phyloP scores from a whole-genome alignment of 805 yeast species.

The Lipomyces yamanashiensis region DNA sequence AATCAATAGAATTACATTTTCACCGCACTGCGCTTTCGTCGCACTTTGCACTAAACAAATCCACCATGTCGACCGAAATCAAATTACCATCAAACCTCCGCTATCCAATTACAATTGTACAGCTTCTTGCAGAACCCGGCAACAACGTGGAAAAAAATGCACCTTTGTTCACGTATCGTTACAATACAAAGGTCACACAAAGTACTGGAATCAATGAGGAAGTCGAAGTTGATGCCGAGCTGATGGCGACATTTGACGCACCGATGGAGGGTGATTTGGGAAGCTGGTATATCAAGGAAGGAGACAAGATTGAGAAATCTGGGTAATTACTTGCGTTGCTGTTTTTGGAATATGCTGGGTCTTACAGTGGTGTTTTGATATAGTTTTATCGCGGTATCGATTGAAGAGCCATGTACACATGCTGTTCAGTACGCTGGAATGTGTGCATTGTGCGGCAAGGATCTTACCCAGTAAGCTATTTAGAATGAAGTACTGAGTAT shows the following conservation, averaged over 20 bases:
- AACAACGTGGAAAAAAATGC: conserved; percentile 56
- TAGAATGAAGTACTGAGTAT: too few relatives aligned
- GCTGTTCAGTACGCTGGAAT: conserved; percentile 92
- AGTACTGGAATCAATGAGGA: conserved; percentile 47
- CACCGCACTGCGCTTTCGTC: background rate
- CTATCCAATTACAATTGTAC: conserved; percentile 68
- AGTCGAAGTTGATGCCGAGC: conserved; percentile 45
- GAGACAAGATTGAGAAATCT: conserved; percentile 59
- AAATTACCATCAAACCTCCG: conserved; percentile 65
- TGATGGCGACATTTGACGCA: conserved; percentile 64
- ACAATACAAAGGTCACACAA: conserved; percentile 59
- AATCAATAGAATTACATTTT: background rate
- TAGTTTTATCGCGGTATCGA: conserved; percentile 57
- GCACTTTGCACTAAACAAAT: background rate
- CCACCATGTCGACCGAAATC: conserved; percentile 50
- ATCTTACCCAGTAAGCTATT: conserved; percentile 49
- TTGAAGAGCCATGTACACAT: conserved; percentile 87
- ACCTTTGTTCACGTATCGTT: conserved; percentile 63
- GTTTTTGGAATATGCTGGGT: background rate
- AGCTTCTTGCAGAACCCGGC: conserved; percentile 54
- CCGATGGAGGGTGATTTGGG: conserved; percentile 77
- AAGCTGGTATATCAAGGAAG: conserved; percentile 55
- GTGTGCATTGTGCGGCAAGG: conserved; percentile 89
- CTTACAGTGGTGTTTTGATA: conserved; percentile 16
- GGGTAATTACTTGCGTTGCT: conserved; percentile 16